Evolutionary conservation across 2,329 filamentous ascomycete genomes (phyloP).

Genomic region (Capronia americana): DNA sequence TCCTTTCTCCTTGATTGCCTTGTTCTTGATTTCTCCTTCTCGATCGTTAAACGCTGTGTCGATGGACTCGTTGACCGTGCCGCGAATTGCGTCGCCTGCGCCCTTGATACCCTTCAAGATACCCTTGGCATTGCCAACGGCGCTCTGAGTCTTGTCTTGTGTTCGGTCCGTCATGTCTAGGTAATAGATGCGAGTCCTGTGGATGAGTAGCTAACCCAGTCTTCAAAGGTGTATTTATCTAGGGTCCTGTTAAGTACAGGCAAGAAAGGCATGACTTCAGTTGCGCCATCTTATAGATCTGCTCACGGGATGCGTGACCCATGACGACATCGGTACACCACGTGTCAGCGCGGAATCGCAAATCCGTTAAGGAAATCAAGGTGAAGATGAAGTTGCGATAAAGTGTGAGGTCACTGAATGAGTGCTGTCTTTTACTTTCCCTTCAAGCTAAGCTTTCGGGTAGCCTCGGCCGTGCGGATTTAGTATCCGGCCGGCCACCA

Average conservation of each 20-base stretch:
- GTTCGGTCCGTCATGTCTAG: slow-evolving; percentile 30
- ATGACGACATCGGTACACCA: background rate
- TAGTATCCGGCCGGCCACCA: background rate
- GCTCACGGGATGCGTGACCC: background rate
- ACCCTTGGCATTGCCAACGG: slow-evolving; percentile 28
- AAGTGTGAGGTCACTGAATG: background rate
- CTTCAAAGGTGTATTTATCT: background rate
- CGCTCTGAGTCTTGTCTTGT: slow-evolving; percentile 24
- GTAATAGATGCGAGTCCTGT: background rate
- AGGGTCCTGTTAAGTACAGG: background rate
- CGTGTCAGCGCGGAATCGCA: background rate
- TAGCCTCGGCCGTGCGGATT: background rate
- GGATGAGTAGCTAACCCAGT: background rate
- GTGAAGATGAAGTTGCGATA: background rate
- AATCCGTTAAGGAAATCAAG: background rate
- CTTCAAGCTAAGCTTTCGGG: background rate
- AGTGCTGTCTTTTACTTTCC: background rate
- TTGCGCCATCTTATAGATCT: background rate
- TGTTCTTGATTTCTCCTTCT: slow-evolving; percentile 28
- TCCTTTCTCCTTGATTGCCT: slow-evolving; percentile 31
- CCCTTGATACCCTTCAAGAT: slow-evolving; percentile 34
- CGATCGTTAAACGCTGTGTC: slow-evolving; percentile 33
- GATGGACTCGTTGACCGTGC: slow-evolving; percentile 32
- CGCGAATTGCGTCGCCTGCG: slow-evolving; percentile 33
- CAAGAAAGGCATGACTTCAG: background rate